Percentiles rank a stretch among this genome's conserved stretches.
phyloP scores from a whole-genome alignment of 2,329 filamentous ascomycete species.

The Colletotrichum caudatum region DNA sequence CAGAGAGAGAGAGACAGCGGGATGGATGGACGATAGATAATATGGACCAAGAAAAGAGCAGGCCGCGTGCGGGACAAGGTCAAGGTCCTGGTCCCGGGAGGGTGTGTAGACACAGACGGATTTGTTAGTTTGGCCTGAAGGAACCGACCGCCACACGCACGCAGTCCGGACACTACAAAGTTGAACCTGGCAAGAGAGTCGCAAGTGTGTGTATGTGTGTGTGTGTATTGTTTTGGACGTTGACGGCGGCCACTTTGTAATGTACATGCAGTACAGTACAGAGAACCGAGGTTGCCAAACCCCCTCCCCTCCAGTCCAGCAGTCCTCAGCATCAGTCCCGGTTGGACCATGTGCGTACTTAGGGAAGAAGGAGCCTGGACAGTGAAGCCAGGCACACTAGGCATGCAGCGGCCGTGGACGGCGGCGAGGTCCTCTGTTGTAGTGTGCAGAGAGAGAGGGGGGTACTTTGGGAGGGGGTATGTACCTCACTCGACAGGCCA shows the following conservation, averaged over 20 bases:
- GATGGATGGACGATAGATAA: slow-evolving; percentile 22
- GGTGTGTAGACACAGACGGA: not conserved
- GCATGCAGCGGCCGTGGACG: slow-evolving; percentile 21
- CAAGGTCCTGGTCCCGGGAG: not conserved
- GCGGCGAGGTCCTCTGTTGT: not conserved
- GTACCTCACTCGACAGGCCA: not conserved
- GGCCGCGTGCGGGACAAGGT: slow-evolving; percentile 10
- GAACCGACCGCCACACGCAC: not conserved
- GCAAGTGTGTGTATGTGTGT: not conserved
- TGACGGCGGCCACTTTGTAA: not conserved
- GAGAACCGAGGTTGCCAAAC: no score
- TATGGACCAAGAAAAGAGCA: slow-evolving; percentile 26
- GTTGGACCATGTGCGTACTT: slow-evolving; percentile 26
- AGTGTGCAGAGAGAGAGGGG: not conserved
- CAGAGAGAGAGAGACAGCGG: slow-evolving; percentile 21
- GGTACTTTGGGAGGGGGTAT: not conserved
- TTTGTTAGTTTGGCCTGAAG: slow-evolving; percentile 11
- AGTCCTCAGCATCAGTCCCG: slow-evolving; percentile 29
- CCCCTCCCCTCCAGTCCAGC: slow-evolving; percentile 10
- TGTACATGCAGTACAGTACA: no score
- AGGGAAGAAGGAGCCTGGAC: slow-evolving; percentile 23
- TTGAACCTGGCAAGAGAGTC: slow-evolving; percentile 7
- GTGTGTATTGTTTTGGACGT: slow-evolving; percentile 20
- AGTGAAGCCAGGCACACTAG: slow-evolving; percentile 17
- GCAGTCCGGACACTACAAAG: not conserved